Conservation (phyloP, 2,329 filamentous ascomycete genomes). For the Hortaea werneckii region DNA sequence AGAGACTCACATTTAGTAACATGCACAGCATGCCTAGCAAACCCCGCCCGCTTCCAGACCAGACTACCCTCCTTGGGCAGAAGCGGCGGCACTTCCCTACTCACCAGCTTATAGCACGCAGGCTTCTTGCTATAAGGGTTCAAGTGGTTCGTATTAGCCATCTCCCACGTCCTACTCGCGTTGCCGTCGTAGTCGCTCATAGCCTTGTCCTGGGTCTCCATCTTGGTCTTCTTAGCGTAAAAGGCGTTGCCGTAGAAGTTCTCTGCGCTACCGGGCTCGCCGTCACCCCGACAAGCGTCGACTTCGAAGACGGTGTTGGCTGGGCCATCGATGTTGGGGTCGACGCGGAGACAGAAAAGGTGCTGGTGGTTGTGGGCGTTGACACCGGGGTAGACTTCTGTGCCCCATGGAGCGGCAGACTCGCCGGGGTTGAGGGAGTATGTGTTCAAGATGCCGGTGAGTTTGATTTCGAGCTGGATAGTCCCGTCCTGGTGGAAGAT, state of each 20-base stretch:
- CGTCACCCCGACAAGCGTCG: slow-evolving; percentile 61
- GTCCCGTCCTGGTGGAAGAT: slow-evolving; percentile 88
- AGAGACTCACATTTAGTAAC: slow-evolving; percentile 69
- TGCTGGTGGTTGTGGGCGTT: slow-evolving; percentile 97
- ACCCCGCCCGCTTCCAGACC: slow-evolving; percentile 83
- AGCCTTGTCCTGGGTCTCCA: slow-evolving; percentile 57
- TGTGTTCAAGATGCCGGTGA: slow-evolving; percentile 88
- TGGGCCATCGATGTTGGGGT: slow-evolving; percentile 77
- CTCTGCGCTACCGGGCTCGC: slow-evolving; percentile 66
- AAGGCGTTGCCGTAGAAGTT: slow-evolving; percentile 90
- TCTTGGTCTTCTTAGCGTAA: slow-evolving; percentile 72
- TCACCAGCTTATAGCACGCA: slow-evolving; percentile 79
- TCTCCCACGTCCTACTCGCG: slow-evolving; percentile 80
- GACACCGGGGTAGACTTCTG: slow-evolving; percentile 80
- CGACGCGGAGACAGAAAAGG: slow-evolving; percentile 80
- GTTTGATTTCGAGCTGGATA: slow-evolving; percentile 78
- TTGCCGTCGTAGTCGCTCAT: slow-evolving; percentile 72
- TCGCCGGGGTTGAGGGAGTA: slow-evolving; percentile 73
- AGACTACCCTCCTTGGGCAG: slow-evolving; percentile 71
- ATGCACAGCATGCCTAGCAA: slow-evolving; percentile 76
- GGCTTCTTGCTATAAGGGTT: slow-evolving; percentile 81
- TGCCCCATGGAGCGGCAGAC: slow-evolving; percentile 78
- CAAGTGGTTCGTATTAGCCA: slow-evolving; percentile 72
- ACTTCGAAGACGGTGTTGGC: slow-evolving; percentile 78
- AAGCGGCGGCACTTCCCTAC: slow-evolving; percentile 67